A percentile compares a stretch with the other conserved stretches of the same genome.
Evolutionary conservation across 1,284 basidiomycete species (phyloP).

Genomic region (Papiliotrema fonsecae): DNA sequence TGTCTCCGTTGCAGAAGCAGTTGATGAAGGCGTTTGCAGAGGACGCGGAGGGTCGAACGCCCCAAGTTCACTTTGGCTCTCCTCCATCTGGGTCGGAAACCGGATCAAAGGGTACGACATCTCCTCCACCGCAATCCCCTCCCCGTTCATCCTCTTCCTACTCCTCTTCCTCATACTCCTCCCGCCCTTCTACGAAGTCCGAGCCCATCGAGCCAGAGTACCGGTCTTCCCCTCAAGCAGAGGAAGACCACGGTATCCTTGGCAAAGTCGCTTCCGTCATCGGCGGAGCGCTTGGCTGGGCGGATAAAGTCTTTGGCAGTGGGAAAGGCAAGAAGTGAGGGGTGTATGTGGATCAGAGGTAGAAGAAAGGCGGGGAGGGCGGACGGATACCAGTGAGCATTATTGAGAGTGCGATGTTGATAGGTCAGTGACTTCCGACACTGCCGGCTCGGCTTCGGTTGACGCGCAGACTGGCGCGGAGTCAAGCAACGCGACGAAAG

Average conservation of each 20-base stretch:
- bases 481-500: not conserved
- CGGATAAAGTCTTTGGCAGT: slow-evolving; percentile 31
- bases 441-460: not conserved
- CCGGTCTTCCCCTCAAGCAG: not conserved
- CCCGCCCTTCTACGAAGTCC: slow-evolving; percentile 2
- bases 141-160: slow-evolving; percentile 6
- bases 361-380: not conserved
- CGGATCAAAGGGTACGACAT: not conserved
- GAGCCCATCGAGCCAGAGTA: slow-evolving; percentile 12
- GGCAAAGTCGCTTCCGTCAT: slow-evolving; percentile 34
- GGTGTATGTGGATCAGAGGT: not conserved
- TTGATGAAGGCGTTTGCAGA: slow-evolving; percentile 89
- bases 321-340: slow-evolving; percentile 5
- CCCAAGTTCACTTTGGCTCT: slow-evolving; percentile 35
- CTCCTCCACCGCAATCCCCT: too few species aligned
- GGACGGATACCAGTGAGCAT: slow-evolving; percentile 2
- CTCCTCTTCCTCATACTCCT: slow-evolving; percentile 10
- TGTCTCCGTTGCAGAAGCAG: slow-evolving; percentile 76
- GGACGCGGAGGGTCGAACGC: slow-evolving; percentile 69
- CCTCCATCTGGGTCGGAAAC: slow-evolving; percentile 8
- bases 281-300: slow-evolving; percentile 37
- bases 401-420: not conserved
- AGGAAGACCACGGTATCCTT: slow-evolving; percentile 11
- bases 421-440: not conserved
- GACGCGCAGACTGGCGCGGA: not conserved